Percentiles rank a stretch among this genome's conserved stretches.
Conservation (phyloP, 805 yeast species). For the Kazachstania taianensis region DNA sequence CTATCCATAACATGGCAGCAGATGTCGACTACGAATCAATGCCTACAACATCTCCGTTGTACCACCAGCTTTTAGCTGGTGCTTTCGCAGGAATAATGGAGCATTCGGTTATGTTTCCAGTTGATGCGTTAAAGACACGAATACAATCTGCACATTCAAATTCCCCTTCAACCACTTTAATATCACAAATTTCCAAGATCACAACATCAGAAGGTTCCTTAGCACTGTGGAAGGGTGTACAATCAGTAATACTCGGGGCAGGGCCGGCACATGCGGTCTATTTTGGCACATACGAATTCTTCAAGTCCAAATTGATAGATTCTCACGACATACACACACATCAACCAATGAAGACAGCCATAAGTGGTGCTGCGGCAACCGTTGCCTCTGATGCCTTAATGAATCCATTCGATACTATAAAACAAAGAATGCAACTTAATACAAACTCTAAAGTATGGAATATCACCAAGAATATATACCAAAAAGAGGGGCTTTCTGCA, state of each 20-base stretch:
- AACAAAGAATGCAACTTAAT: constrained; percentile 83
- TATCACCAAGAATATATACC: constrained; percentile 37
- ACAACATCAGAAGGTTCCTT: constrained; percentile 79
- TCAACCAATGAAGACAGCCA: constrained; percentile 75
- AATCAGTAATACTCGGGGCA: constrained; percentile 87
- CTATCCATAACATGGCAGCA: constrained; percentile 2
- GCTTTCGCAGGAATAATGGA: constrained; percentile 99
- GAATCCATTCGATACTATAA: constrained; percentile 95
- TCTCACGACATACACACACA: constrained; percentile 31
- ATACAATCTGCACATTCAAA: constrained; percentile 53
- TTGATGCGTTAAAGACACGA: constrained; percentile 90
- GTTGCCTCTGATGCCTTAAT: constrained; percentile 86
- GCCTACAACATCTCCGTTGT: constrained; percentile 74
- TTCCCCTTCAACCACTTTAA: constrained; percentile 29
- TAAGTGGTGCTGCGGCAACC: constrained; percentile 90
- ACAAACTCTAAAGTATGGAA: constrained; percentile 17
- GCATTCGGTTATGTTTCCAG: constrained; percentile 94
- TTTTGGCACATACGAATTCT: constrained; percentile 82
- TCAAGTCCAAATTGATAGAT: constrained; percentile 34
- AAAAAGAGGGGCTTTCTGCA: constrained; percentile 59
- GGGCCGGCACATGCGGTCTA: constrained; percentile 99
- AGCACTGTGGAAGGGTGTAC: constrained; percentile 89
- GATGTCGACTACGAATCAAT: constrained; percentile 86
- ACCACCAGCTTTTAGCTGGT: constrained; percentile 89
- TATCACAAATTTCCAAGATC: constrained; percentile 65